Percentiles rank a stretch among this genome's conserved stretches.
These are phyloP conservation scores for Daldinia vernicosa DNA, from an alignment of 495 filamentous ascomycete species.

Conservation along the genomic window DNA sequence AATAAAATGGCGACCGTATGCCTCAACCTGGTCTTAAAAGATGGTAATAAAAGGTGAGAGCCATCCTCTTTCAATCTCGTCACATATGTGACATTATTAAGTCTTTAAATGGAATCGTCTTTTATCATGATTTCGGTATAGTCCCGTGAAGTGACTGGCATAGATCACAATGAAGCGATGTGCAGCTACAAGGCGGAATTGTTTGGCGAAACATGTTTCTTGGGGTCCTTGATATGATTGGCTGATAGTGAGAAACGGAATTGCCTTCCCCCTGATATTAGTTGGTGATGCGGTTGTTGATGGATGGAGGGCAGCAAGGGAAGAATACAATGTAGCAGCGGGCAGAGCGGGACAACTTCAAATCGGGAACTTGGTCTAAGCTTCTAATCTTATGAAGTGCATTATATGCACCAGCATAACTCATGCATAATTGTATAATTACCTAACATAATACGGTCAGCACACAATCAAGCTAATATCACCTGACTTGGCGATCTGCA, in stretches of 20 bases:
- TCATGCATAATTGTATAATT: background rate
- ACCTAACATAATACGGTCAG: background rate
- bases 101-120: conserved; percentile 3
- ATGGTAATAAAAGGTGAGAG: conserved; percentile 28
- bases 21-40: conserved; percentile 18
- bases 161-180: background rate
- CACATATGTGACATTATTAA: conserved; percentile 28
- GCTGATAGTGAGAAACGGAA: conserved; percentile 12
- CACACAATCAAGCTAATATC: conserved; percentile 1
- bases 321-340: background rate
- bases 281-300: background rate
- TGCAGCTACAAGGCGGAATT: background rate
- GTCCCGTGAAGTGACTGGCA: conserved; percentile 12
- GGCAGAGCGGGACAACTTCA: background rate
- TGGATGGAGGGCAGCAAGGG: background rate
- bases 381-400: too few species aligned
- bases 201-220: conserved; percentile 7
- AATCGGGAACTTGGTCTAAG: background rate
- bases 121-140: conserved; percentile 19
- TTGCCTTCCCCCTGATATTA: conserved; percentile 17
- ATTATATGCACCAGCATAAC: too few species aligned
- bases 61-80: conserved; percentile 36
- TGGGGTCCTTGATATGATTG: background rate
- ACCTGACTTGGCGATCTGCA: conserved; percentile 37
- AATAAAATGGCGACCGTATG: conserved; percentile 16